phyloP scores from a whole-genome alignment of 2,329 filamentous ascomycete genomes.

The Clarireedia monteithiana region DNA sequence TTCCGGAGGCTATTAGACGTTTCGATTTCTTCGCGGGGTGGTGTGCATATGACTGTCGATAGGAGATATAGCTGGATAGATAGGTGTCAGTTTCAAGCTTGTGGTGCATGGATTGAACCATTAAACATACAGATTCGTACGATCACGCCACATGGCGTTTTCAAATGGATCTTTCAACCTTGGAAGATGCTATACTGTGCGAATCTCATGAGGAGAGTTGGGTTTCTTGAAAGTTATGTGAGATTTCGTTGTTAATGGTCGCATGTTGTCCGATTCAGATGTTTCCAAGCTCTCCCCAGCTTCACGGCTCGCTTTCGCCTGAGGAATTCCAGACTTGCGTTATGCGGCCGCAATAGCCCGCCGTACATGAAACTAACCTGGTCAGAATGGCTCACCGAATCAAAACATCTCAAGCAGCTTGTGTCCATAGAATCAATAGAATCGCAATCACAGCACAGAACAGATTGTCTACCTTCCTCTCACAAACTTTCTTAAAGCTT shows the following conservation, averaged over 20 bases:
- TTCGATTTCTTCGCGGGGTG: slow-evolving; percentile 81
- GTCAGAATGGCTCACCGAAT: neutral
- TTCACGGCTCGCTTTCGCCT: neutral
- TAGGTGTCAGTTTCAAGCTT: slow-evolving; percentile 23
- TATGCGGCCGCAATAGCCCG: neutral
- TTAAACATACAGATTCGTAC: slow-evolving; percentile 81
- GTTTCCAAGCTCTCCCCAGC: slow-evolving; percentile 1
- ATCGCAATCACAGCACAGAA: slow-evolving; percentile 1
- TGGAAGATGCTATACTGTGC: neutral
- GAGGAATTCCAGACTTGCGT: slow-evolving; percentile 1
- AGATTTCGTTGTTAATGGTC: slow-evolving; percentile 4
- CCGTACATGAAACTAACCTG: slow-evolving; percentile 2
- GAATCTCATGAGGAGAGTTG: slow-evolving; percentile 3
- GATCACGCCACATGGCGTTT: slow-evolving; percentile 92
- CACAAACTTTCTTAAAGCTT: neutral
- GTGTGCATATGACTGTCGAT: slow-evolving; percentile 96
- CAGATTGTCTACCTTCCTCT: neutral
- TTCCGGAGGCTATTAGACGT: slow-evolving; percentile 40
- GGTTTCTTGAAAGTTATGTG: neutral
- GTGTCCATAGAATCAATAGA: neutral
- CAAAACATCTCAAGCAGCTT: neutral
- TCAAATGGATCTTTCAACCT: slow-evolving; percentile 9
- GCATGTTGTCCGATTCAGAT: slow-evolving; percentile 7
- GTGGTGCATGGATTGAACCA: neutral
- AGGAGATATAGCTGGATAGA: slow-evolving; percentile 78